These are phyloP conservation scores for Ophiostoma australiae DNA, from an alignment of 2,329 filamentous ascomycete species.

Conservation along the genomic window DNA sequence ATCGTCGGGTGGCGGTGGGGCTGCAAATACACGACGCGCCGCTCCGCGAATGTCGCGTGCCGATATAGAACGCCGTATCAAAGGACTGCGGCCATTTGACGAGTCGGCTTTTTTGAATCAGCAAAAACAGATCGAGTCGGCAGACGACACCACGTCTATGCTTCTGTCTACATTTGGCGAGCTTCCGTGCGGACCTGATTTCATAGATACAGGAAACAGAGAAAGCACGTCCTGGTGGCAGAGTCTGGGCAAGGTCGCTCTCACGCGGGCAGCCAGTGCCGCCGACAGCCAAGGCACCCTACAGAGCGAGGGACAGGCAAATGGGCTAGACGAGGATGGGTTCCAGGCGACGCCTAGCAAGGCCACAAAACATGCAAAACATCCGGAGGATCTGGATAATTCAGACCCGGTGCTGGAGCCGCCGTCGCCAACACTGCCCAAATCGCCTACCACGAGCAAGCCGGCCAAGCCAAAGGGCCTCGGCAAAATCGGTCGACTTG, in stretches of 20 bases:
- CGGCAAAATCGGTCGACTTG: conserved; percentile 22
- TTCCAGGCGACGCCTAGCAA: conserved; percentile 14
- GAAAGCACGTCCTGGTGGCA: conserved; percentile 46
- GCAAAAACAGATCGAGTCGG: conserved; percentile 35
- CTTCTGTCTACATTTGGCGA: conserved; percentile 25
- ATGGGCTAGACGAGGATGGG: not conserved
- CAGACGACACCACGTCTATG: conserved; percentile 37
- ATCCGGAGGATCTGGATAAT: too few species aligned
- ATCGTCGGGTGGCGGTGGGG: not conserved
- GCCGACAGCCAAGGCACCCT: not conserved
- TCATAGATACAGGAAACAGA: conserved; percentile 30
- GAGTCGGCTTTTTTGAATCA: conserved; percentile 38
- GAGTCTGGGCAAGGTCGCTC: conserved; percentile 35
- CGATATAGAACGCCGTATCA: conserved; percentile 45
- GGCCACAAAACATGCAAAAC: not conserved
- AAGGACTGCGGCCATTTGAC: conserved; percentile 48
- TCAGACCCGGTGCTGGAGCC: not conserved
- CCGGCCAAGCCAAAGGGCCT: conserved; percentile 4
- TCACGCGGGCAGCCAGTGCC: conserved; percentile 26
- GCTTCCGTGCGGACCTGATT: conserved; percentile 27
- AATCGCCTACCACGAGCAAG: not conserved
- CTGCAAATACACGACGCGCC: conserved; percentile 28
- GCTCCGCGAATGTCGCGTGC: conserved; percentile 44
- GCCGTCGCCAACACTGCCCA: conserved; percentile 22
- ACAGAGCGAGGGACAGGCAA: not conserved